Percentiles rank a stretch among this genome's conserved stretches.
phyloP scores from a whole-genome alignment of 352 stramenopile species.

The Aphanomyces invadans region DNA sequence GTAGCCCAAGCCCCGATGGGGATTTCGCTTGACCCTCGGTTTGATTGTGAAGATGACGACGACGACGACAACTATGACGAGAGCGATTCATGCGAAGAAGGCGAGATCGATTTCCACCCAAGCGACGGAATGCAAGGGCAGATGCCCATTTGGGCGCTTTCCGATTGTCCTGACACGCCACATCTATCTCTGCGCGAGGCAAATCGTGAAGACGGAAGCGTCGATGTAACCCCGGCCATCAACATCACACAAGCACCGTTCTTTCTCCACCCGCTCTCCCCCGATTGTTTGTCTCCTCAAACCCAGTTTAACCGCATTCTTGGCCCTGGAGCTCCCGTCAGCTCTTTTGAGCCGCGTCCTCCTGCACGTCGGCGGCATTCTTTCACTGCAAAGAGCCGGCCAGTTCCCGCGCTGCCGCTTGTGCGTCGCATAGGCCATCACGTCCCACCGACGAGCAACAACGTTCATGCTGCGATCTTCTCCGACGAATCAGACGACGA shows the following conservation, averaged over 20 bases:
- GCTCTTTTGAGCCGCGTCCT: neutral
- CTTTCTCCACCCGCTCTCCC: neutral
- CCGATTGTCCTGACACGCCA: neutral
- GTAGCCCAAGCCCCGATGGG: neutral
- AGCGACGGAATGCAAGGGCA: neutral
- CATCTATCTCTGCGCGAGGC: neutral
- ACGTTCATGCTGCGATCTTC: neutral
- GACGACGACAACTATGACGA: neutral
- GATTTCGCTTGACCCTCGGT: neutral
- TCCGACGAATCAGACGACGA: slow-evolving; percentile 8
- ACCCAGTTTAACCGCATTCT: neutral
- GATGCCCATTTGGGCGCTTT: neutral
- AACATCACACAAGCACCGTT: neutral
- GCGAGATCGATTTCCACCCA: neutral
- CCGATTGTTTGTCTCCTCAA: slow-evolving; percentile 5
- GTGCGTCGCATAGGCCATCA: neutral
- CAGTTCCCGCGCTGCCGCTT: neutral
- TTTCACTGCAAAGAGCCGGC: neutral
- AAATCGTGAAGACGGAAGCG: neutral
- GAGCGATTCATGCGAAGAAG: slow-evolving; percentile 21
- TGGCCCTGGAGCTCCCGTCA: neutral
- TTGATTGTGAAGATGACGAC: neutral
- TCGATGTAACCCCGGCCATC: neutral
- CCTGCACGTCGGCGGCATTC: neutral
- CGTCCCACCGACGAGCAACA: neutral